Evolutionary conservation across 208 protist genomes (phyloP).

Genomic region (Perkinsela sp.): DNA sequence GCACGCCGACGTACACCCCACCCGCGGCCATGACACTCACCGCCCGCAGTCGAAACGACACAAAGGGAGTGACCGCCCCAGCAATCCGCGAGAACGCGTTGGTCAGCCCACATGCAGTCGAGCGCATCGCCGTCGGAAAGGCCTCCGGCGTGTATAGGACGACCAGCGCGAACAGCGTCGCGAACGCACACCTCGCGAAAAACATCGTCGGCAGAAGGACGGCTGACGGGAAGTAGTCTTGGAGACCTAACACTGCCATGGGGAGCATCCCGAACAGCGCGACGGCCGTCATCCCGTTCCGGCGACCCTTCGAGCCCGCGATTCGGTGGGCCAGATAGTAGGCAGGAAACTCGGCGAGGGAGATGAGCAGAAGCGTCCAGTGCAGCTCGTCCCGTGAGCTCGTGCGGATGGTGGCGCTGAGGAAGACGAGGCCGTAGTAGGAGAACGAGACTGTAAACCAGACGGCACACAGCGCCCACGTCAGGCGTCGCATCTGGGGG

Average conservation of each 20-base stretch:
- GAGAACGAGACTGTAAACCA: slow-evolving; percentile 4
- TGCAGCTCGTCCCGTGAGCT: neutral
- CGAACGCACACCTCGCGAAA: neutral
- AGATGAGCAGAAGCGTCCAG: neutral
- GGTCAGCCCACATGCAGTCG: slow-evolving; percentile 1
- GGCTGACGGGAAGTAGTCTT: neutral
- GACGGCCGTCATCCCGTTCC: neutral
- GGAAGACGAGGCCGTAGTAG: slow-evolving; percentile 1
- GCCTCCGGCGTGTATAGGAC: slow-evolving; percentile 5
- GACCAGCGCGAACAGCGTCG: slow-evolving; percentile 1
- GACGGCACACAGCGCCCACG: neutral
- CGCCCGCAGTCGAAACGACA: neutral
- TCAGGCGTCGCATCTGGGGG: neutral
- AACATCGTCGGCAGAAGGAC: neutral
- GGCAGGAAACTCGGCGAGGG: neutral
- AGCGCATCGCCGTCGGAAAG: slow-evolving; percentile 3
- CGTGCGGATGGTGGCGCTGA: neutral
- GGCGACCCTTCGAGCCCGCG: neutral
- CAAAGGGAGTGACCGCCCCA: slow-evolving; percentile 3
- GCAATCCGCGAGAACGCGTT: slow-evolving; percentile 2
- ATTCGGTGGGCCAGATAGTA: neutral
- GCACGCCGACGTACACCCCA: neutral
- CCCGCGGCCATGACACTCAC: neutral
- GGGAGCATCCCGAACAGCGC: neutral
- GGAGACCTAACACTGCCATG: neutral